A percentile compares a stretch with the other conserved stretches of the same genome.
Evolutionary conservation across 306 rosid genomes (phyloP).

Genomic region (Sophora flavescens): DNA sequence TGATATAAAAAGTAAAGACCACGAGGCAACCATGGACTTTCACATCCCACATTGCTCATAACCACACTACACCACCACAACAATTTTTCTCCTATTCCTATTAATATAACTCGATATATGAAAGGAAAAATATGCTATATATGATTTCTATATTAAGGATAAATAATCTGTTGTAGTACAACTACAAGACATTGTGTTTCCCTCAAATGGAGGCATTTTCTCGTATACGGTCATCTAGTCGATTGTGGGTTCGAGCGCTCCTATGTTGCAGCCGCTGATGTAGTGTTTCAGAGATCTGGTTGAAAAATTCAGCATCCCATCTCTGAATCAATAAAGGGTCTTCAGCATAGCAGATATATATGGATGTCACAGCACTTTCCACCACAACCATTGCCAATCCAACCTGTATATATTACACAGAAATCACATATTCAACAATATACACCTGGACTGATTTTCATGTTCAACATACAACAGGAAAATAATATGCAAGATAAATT

Average conservation of each 20-base stretch:
- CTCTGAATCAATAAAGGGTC: constrained; percentile 88
- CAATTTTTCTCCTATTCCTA: constrained; percentile 33
- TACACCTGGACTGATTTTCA: constrained; percentile 10
- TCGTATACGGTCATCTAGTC: constrained; percentile 54
- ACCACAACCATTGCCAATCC: constrained; percentile 97
- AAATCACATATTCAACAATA: constrained; percentile 3
- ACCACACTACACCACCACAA: neutral
- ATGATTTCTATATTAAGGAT: constrained; percentile 4
- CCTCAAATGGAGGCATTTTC: constrained; percentile 40
- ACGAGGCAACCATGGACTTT: neutral
- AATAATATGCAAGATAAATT: neutral
- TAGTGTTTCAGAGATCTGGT: constrained; percentile 90
- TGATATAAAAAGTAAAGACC: neutral
- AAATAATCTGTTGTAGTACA: neutral
- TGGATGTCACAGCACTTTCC: constrained; percentile 96
- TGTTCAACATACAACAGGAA: neutral
- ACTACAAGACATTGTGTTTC: neutral
- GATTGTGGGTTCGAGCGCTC: constrained; percentile 71
- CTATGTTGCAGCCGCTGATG: constrained; percentile 94
- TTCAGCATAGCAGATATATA: constrained; percentile 96
- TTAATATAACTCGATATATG: constrained; percentile 23
- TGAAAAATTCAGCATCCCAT: constrained; percentile 95
- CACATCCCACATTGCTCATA: constrained; percentile 1
- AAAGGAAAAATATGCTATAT: neutral
- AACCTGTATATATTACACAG: constrained; percentile 62